Evolutionary conservation across 1,284 basidiomycete species (phyloP), one percentile per base, ranked within the genome.

Genomic region (Pseudozyma sp.): DNA sequence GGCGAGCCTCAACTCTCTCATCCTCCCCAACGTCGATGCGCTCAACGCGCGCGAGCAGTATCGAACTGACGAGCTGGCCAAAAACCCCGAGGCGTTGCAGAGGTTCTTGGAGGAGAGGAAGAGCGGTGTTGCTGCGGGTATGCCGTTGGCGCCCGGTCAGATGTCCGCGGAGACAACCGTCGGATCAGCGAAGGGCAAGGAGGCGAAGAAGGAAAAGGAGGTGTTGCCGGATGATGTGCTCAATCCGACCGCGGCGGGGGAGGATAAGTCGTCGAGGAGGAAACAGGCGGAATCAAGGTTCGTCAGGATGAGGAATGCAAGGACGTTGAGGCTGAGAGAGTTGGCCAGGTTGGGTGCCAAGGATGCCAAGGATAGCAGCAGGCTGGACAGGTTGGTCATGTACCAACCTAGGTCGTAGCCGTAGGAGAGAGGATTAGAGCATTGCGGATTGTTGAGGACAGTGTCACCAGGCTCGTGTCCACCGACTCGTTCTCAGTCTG

Each of bases 81-180:
- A 61, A n/a, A 77, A 80, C 34, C 75, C 78, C 3, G 63, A 67
- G 4, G 81, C 81, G 10, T 61, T 84, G 7, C 8, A 56, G 40
- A 45, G 77, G 10, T 84, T 81, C 47, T 29, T 79, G n/a, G 60
- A 74, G 17, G 82, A 83, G 33, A 50, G 80, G 13, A 54, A 53
- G 17, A 58, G 48, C 11, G 82, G 82, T 5, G 56, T 58, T 4
- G 81, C 81, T 1, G 53, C 69, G 0, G 81, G 82, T 4, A 82
- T 83, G 81, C 81, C 81, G 0, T 39, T 74, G 0, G 81, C 81
- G 0, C 81, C 81, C 0, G 81, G 81, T 0, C 81, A 83, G 29
- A 10, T 63, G n/a, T 30, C 54, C 19, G 57, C 63, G 2, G 48
- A 56, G 40, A 24, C 24, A 24, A 24, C 24, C 24, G 24, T 24